Evolutionary conservation across 1,139 yeast species (phyloP).

Genomic region (Spathaspora sp.): DNA sequence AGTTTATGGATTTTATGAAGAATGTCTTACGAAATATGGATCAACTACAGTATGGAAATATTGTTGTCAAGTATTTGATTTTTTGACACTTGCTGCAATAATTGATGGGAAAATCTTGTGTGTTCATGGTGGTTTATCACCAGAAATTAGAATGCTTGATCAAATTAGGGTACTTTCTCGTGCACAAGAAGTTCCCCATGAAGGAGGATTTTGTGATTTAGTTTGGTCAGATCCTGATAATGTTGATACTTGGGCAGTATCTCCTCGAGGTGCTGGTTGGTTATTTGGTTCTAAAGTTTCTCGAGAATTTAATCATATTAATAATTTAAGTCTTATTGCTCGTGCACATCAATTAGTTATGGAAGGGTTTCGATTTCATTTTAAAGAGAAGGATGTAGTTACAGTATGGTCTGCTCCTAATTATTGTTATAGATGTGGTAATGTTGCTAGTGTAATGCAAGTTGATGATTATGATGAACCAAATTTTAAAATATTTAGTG

Average conservation of each 20-base stretch:
- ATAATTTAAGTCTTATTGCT: conserved; percentile 83
- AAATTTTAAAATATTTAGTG: conserved; percentile 89
- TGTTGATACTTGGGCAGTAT: conserved; percentile 98
- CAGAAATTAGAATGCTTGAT: conserved; percentile 94
- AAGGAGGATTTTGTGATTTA: conserved; percentile 96
- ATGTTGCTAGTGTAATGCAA: conserved; percentile 97
- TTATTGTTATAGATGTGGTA: conserved; percentile 96
- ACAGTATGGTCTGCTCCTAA: conserved; percentile 99
- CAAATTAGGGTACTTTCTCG: conserved; percentile 91
- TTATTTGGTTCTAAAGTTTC: conserved; percentile 91
- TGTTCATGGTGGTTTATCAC: conserved; percentile 97
- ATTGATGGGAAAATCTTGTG: conserved; percentile 91
- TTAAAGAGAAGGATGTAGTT: conserved; percentile 91
- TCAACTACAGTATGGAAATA: conserved; percentile 98
- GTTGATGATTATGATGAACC: conserved; percentile 86
- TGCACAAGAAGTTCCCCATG: conserved; percentile 99
- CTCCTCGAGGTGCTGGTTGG: conserved; percentile 99
- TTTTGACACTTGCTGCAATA: conserved; percentile 88
- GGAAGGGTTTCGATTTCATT: conserved; percentile 97
- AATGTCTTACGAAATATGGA: conserved; percentile 88
- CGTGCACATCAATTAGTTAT: conserved; percentile 97
- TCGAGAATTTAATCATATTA: conserved; percentile 89
- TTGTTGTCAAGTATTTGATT: conserved; percentile 95
- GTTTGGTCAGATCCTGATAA: conserved; percentile 99
- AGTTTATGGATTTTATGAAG: conserved; percentile 91